Percentiles rank a stretch among this genome's conserved stretches.
Conservation (phyloP, 2,329 filamentous ascomycete genomes). For the Fusarium poae region DNA sequence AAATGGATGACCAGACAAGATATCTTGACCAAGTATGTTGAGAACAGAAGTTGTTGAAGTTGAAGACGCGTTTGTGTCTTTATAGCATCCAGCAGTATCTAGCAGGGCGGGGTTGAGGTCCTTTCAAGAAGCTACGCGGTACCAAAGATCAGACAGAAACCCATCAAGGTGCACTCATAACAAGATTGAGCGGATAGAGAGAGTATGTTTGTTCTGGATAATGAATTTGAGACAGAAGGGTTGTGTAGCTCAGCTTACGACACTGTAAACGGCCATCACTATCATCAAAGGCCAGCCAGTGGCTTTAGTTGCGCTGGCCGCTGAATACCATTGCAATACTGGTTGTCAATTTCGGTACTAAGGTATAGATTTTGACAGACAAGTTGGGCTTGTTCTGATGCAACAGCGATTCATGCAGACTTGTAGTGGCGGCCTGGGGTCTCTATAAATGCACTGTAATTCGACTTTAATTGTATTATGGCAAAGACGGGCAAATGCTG, state of each 20-base stretch:
- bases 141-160: conserved; percentile 4
- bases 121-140: conserved; percentile 12
- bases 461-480: neutral
- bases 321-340: neutral
- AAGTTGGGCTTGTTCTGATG: neutral
- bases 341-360: neutral
- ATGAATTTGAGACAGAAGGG: neutral
- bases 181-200: neutral
- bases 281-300: neutral
- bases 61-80: conserved; percentile 12
- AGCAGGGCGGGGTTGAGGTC: conserved; percentile 20
- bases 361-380: neutral
- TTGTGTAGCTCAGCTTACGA: neutral
- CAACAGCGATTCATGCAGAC: neutral
- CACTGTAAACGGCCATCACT: neutral
- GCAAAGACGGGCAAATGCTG: neutral
- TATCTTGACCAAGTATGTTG: neutral
- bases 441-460: conserved; percentile 4
- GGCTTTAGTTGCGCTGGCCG: neutral
- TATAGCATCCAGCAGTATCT: conserved; percentile 13
- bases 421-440: neutral
- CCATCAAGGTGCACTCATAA: conserved; percentile 33
- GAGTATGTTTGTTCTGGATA: neutral
- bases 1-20: neutral
- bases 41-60: neutral